These are phyloP conservation scores for Talaromyces ruber DNA, from an alignment of 495 filamentous ascomycete genomes.

Conservation along the genomic window DNA sequence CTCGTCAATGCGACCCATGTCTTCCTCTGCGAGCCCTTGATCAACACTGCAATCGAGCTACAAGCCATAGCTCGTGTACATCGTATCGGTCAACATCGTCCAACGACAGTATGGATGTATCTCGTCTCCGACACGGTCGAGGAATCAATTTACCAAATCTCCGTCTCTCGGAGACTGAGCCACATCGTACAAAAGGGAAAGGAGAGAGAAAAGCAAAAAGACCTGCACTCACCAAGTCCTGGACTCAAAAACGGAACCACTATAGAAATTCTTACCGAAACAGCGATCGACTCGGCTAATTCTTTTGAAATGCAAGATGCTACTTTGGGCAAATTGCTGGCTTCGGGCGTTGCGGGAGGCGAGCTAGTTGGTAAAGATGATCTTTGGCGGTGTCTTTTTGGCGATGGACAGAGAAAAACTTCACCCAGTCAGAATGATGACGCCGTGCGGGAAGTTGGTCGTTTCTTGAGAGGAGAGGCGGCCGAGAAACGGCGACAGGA, in stretches of 20 bases:
- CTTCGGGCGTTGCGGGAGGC: slow-evolving; percentile 60
- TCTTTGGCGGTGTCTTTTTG: slow-evolving; percentile 86
- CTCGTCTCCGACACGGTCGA: slow-evolving; percentile 82
- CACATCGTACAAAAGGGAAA: slow-evolving; percentile 53
- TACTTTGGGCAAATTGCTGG: slow-evolving; percentile 56
- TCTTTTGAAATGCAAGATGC: slow-evolving; percentile 71
- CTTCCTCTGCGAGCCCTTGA: slow-evolving; percentile 85
- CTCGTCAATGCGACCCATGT: slow-evolving; percentile 90
- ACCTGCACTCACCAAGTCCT: slow-evolving; percentile 9
- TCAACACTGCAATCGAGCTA: slow-evolving; percentile 87
- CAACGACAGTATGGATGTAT: slow-evolving; percentile 94
- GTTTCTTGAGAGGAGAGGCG: slow-evolving; percentile 39
- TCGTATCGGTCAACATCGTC: slow-evolving; percentile 78
- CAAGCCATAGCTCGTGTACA: slow-evolving; percentile 93
- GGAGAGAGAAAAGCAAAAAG: slow-evolving; percentile 12
- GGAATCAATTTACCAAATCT: slow-evolving; percentile 79
- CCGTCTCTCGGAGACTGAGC: slow-evolving; percentile 64
- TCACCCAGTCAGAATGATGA: slow-evolving; percentile 11
- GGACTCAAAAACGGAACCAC: slow-evolving; percentile 17
- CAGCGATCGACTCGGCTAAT: slow-evolving; percentile 69
- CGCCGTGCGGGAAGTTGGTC: slow-evolving; percentile 31
- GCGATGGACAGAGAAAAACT: slow-evolving; percentile 20
- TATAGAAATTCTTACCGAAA: slow-evolving; percentile 38
- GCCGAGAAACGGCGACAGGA: slow-evolving; percentile 27
- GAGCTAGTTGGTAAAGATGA: slow-evolving; percentile 74